Evolutionary conservation across 1,284 basidiomycete genomes (phyloP).

Genomic region (Sanghuangporus baumii): DNA sequence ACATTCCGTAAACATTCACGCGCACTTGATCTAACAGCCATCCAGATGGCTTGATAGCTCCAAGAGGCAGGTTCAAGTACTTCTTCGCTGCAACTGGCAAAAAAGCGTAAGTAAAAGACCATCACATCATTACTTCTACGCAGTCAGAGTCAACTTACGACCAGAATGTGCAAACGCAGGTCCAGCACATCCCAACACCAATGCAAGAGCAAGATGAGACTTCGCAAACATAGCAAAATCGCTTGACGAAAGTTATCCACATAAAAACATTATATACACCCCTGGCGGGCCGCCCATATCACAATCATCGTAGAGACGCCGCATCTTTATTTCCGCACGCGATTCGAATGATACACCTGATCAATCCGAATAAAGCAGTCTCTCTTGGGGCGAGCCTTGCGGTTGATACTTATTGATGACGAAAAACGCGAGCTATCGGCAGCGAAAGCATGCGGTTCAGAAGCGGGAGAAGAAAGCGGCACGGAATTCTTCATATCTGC

Average conservation of each 20-base stretch:
- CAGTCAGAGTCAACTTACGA: not conserved
- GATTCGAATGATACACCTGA: not conserved
- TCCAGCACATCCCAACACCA: not conserved
- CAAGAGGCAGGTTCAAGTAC: slow-evolving; percentile 43
- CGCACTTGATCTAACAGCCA: slow-evolving; percentile 49
- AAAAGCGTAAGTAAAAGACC: not conserved
- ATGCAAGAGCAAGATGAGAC: not conserved
- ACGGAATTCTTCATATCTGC: not conserved
- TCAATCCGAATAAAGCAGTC: not conserved
- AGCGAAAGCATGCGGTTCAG: not conserved
- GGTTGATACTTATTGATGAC: not conserved
- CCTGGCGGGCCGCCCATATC: not conserved
- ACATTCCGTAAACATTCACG: not conserved
- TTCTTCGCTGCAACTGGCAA: slow-evolving; percentile 44
- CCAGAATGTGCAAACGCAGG: not conserved
- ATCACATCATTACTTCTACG: not conserved
- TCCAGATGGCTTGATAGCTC: slow-evolving; percentile 42
- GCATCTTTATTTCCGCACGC: not conserved
- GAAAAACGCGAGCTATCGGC: not conserved
- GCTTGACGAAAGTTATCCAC: not conserved
- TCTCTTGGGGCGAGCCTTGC: not conserved
- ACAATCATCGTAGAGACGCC: not conserved
- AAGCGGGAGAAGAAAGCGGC: not conserved
- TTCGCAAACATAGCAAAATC: not conserved
- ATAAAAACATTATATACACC: not conserved